Base-by-base conservation (phyloP, 2,329 filamentous ascomycete genomes). In the Xylaria arbuscula region DNA sequence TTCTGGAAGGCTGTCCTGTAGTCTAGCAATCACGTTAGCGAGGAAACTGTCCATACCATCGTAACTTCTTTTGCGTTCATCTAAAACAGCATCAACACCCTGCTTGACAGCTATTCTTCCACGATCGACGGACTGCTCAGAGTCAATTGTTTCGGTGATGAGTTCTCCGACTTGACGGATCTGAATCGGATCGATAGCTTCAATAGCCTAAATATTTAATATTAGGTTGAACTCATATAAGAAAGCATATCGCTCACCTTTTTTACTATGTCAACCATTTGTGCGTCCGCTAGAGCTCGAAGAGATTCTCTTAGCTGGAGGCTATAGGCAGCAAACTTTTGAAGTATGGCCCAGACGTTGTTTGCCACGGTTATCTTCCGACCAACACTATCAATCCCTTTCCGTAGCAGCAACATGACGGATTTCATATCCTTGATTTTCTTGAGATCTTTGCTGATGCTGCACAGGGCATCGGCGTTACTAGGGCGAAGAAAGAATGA, bases 91-190 rank as follows among this genome's bases (percentile, higher is more conserved):
- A 75, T 96, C 91, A 15, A 97, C 81, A 0, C 93, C 92, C 22
- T 86, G 80, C 58, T 87, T 88, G 13, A 99, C 90, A 2, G 93
- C 89, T 1, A 91, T 92, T 28, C 92, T 89, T 64, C 88, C 87
- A 71, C 91, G 88, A 56, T 90, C 85, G 64, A 89, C 88, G 0
- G 93, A 95, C 67, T 89, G 86, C 38, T 94, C 87, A 73, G 98
- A 94, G 76, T 98, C 93, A 57, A 97, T 87, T 15, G 90, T 91
- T 62, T 90, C 87, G 50, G 88, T 87, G 60, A 98, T 92, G 66
- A 89, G 83, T 62, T 89, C 86, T 5, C 93, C 93, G 42, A 97
- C 83, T 48, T 86, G 83, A 32, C 72, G 71, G 36, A 77, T 72
- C 36, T 89, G 86, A 2, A 97, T 80, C 6, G 86, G 83, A 24